A percentile compares a stretch with the other conserved stretches of the same genome.
phyloP scores from a whole-genome alignment of 371 early-diverging fungal genomes.

The Apophysomyces elegans region DNA sequence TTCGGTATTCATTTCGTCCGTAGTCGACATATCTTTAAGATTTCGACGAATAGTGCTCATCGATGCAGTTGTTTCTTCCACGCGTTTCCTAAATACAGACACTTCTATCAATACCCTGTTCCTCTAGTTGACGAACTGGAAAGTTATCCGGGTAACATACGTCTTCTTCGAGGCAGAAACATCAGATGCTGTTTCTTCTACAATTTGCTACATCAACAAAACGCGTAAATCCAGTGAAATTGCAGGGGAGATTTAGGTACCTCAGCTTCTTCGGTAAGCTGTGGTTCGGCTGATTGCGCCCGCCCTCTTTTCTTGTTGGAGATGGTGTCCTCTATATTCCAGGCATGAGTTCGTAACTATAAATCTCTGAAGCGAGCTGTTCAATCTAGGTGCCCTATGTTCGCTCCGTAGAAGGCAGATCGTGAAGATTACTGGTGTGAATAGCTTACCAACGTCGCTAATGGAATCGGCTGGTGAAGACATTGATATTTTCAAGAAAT shows the following conservation, averaged over 20 bases:
- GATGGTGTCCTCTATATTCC: constrained; percentile 37
- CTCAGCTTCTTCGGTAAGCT: constrained; percentile 18
- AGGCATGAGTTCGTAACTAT: neutral
- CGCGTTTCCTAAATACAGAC: constrained; percentile 34
- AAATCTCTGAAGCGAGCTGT: neutral
- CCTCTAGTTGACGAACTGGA: constrained; percentile 10
- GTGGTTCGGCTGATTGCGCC: constrained; percentile 49
- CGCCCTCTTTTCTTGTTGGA: constrained; percentile 49
- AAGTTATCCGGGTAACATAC: constrained; percentile 21
- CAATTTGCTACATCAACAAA: neutral
- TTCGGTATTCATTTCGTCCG: constrained; percentile 35
- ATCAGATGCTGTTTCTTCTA: constrained; percentile 17
- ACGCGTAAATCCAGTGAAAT: neutral
- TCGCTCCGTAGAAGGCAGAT: neutral
- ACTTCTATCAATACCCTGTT: neutral
- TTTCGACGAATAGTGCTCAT: constrained; percentile 48
- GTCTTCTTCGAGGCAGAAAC: constrained; percentile 47
- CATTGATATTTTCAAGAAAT: neutral
- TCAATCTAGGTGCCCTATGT: constrained; percentile 6
- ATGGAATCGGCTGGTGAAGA: constrained; percentile 26
- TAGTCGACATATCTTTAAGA: constrained; percentile 51
- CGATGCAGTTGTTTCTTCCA: constrained; percentile 30
- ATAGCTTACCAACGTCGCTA: constrained; percentile 19
- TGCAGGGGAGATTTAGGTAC: constrained; percentile 12
- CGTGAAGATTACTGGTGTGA: neutral